Percentiles rank a stretch among this genome's conserved stretches.
phyloP scores from a whole-genome alignment of 1,284 basidiomycete species.

The Anthracocystis setariae region DNA sequence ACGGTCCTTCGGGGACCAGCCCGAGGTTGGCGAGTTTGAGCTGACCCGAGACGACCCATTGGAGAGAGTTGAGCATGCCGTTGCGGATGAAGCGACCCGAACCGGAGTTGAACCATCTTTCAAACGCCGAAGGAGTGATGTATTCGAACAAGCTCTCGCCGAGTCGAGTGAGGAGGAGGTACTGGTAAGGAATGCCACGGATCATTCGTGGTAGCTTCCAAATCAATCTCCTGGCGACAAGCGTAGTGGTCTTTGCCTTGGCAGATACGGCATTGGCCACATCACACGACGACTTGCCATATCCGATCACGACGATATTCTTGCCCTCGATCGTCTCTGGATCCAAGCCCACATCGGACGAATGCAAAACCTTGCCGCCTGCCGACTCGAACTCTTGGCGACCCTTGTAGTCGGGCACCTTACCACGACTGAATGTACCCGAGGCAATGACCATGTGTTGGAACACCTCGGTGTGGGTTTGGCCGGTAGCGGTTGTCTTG shows the following conservation, averaged over 20 bases:
- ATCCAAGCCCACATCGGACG: slow-evolving; percentile 35
- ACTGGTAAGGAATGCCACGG: slow-evolving; percentile 56
- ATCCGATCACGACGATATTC: slow-evolving; percentile 54
- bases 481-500: slow-evolving; percentile 2
- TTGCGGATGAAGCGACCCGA: slow-evolving; percentile 48
- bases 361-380: slow-evolving; percentile 54
- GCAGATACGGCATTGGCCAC: slow-evolving; percentile 52
- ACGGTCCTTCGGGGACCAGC: slow-evolving; percentile 44
- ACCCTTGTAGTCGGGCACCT: slow-evolving; percentile 54
- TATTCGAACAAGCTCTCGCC: slow-evolving; percentile 59
- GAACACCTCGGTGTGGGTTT: slow-evolving; percentile 4
- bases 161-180: slow-evolving; percentile 50
- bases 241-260: slow-evolving; percentile 34
- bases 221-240: slow-evolving; percentile 56
- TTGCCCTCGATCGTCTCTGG: slow-evolving; percentile 37
- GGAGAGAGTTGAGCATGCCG: slow-evolving; percentile 46
- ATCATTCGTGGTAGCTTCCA: slow-evolving; percentile 58
- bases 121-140: slow-evolving; percentile 46
- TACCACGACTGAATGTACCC: slow-evolving; percentile 50
- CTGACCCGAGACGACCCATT: slow-evolving; percentile 46
- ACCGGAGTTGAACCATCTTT: slow-evolving; percentile 39
- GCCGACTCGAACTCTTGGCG: slow-evolving; percentile 34
- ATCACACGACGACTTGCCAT: slow-evolving; percentile 61
- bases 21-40: slow-evolving; percentile 44
- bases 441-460: slow-evolving; percentile 53